Evolutionary conservation across 805 yeast genomes (phyloP).

Genomic region (Candida railenensis): DNA sequence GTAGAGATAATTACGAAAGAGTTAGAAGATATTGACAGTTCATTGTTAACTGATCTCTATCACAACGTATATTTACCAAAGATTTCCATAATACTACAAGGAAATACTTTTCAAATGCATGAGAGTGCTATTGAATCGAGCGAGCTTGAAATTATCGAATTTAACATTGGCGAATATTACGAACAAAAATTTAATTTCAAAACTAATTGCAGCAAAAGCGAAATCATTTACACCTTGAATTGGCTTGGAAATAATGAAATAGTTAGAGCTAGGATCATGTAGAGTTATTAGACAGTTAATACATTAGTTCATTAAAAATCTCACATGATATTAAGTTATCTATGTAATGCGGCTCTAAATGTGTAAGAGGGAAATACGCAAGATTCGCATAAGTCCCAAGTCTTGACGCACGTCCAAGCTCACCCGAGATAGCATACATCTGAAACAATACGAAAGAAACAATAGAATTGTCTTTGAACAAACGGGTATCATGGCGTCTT

Average conservation of each 20-base stretch:
- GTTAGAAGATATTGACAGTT: not conserved
- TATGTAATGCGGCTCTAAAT: too few relatives aligned
- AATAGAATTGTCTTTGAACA: too few relatives aligned
- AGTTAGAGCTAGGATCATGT: not conserved
- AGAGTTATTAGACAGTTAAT: not conserved
- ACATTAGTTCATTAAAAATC: too few relatives aligned
- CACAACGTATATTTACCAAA: slow-evolving; percentile 2
- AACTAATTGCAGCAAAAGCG: not conserved
- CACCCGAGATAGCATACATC: too few relatives aligned
- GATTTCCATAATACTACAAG: not conserved
- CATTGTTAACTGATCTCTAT: not conserved
- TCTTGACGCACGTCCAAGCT: too few relatives aligned
- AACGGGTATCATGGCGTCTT: too few relatives aligned
- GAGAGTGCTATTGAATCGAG: not conserved
- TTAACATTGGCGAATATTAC: not conserved
- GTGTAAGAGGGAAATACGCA: too few relatives aligned
- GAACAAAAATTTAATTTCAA: not conserved
- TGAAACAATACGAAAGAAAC: too few relatives aligned
- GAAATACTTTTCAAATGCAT: not conserved
- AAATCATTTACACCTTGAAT: not conserved
- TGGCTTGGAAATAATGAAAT: not conserved
- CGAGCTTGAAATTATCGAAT: not conserved
- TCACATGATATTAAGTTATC: too few relatives aligned
- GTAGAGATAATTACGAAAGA: not conserved
- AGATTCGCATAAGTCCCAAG: too few relatives aligned